These are phyloP conservation scores for Citrus glauca DNA, from an alignment of 345 rosid species.

Conservation along the genomic window DNA sequence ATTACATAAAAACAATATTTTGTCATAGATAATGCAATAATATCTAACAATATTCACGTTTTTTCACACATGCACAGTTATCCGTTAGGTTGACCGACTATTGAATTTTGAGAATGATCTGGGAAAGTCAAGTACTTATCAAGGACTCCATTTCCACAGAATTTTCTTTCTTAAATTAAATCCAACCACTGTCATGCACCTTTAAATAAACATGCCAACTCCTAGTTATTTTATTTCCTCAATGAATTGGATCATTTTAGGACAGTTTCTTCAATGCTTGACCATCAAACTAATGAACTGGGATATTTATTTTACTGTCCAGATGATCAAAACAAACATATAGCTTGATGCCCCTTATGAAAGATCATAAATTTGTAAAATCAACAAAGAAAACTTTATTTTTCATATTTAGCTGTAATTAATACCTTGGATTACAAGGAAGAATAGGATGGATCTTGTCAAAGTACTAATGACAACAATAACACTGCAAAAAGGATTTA, in stretches of 20 bases:
- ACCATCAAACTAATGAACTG: neutral
- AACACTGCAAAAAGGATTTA: neutral
- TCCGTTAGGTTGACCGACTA: neutral
- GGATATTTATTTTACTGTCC: no score
- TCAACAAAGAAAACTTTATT: neutral
- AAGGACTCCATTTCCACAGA: neutral
- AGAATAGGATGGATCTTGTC: neutral
- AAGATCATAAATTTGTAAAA: neutral
- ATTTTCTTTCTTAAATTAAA: neutral
- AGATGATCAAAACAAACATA: neutral
- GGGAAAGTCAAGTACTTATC: neutral
- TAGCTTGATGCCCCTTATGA: neutral
- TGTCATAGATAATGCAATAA: neutral
- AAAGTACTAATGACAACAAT: neutral
- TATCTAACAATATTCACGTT: neutral
- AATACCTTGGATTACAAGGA: neutral
- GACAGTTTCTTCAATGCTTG: neutral
- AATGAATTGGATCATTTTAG: neutral
- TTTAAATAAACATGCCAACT: neutral
- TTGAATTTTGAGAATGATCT: neutral
- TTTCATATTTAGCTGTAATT: neutral
- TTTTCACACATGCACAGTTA: neutral
- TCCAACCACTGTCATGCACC: neutral
- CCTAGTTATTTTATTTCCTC: neutral
- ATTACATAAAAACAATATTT: no score